A percentile compares a stretch with the other conserved stretches of the same genome.
Conservation (phyloP, 1,284 basidiomycete species). For the Earliella scabrosa region DNA sequence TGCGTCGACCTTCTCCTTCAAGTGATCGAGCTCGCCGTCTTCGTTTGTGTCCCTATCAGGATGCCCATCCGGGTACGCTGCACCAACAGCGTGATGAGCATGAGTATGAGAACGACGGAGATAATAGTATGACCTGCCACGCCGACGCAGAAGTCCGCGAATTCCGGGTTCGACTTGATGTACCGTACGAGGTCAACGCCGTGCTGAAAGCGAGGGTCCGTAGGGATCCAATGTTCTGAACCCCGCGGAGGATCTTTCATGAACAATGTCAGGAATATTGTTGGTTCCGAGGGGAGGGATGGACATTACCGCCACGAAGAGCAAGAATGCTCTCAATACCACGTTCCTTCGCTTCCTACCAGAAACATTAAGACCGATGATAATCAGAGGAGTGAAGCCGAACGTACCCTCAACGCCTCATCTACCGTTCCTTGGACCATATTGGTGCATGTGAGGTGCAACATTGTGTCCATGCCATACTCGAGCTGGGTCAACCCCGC, state of each 20-base stretch:
- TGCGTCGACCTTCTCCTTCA: conserved; percentile 92
- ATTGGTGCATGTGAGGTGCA: conserved; percentile 99
- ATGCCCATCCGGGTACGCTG: conserved; percentile 94
- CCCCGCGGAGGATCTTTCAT: conserved; percentile 88
- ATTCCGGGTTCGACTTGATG: conserved; percentile 81
- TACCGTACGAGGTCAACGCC: conserved; percentile 91
- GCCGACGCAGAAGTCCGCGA: conserved; percentile 90
- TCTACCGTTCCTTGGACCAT: conserved; percentile 91
- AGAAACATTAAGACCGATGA: not conserved
- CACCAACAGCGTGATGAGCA: conserved; percentile 26
- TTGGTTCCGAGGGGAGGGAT: too few species aligned
- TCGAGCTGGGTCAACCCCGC: conserved; percentile 74
- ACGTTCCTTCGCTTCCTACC: conserved; percentile 78
- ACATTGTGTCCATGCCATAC: conserved; percentile 80
- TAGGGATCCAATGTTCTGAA: conserved; percentile 90
- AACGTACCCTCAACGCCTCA: conserved; percentile 74
- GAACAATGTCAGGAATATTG: not conserved
- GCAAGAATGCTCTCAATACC: conserved; percentile 94
- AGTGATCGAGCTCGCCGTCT: conserved; percentile 75
- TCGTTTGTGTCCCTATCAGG: conserved; percentile 66
- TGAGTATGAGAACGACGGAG: conserved; percentile 13
- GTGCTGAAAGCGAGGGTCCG: conserved; percentile 86
- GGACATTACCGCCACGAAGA: conserved; percentile 81
- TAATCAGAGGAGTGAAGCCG: not conserved
- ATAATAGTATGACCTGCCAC: conserved; percentile 67